Evolutionary conservation across 2,329 filamentous ascomycete species (phyloP).

Genomic region (Penicillium rolfsii): DNA sequence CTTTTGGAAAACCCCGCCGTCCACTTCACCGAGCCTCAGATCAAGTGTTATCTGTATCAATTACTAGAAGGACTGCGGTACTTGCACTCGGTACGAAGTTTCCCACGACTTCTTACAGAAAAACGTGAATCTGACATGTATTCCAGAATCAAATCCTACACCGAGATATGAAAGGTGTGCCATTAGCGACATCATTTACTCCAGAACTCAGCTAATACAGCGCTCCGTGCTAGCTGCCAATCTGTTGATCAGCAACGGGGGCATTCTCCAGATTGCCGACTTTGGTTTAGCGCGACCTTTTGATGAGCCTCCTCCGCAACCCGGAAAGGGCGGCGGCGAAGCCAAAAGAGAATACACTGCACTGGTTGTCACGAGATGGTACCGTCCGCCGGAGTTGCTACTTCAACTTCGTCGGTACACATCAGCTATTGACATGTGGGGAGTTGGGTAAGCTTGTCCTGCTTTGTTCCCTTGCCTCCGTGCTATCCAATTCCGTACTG

Average conservation of each 20-base stretch:
- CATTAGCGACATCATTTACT: background rate
- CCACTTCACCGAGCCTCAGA: slow-evolving; percentile 82
- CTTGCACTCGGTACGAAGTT: slow-evolving; percentile 68
- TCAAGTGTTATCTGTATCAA: slow-evolving; percentile 97
- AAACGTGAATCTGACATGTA: slow-evolving; percentile 9
- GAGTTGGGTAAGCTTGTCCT: slow-evolving; percentile 72
- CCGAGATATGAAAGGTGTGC: slow-evolving; percentile 83
- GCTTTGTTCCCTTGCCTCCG: background rate
- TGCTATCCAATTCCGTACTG: slow-evolving; percentile 1
- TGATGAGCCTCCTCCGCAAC: slow-evolving; percentile 76
- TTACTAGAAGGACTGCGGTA: slow-evolving; percentile 87
- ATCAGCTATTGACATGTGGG: slow-evolving; percentile 98
- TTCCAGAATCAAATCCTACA: slow-evolving; percentile 76
- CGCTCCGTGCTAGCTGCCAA: slow-evolving; percentile 69
- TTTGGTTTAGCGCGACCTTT: slow-evolving; percentile 94
- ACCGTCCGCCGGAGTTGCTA: slow-evolving; percentile 88
- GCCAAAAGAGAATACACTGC: slow-evolving; percentile 90
- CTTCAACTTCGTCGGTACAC: slow-evolving; percentile 89
- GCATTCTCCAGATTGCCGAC: slow-evolving; percentile 93
- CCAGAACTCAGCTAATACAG: slow-evolving; percentile 10
- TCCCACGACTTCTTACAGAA: slow-evolving; percentile 18
- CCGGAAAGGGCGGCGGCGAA: slow-evolving; percentile 79
- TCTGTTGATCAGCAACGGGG: slow-evolving; percentile 90
- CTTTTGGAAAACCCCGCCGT: slow-evolving; percentile 94
- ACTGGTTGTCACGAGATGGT: slow-evolving; percentile 97